These are phyloP conservation scores for Selenicereus undatus DNA, from an alignment of 148 eudicot species.

Conservation along the genomic window DNA sequence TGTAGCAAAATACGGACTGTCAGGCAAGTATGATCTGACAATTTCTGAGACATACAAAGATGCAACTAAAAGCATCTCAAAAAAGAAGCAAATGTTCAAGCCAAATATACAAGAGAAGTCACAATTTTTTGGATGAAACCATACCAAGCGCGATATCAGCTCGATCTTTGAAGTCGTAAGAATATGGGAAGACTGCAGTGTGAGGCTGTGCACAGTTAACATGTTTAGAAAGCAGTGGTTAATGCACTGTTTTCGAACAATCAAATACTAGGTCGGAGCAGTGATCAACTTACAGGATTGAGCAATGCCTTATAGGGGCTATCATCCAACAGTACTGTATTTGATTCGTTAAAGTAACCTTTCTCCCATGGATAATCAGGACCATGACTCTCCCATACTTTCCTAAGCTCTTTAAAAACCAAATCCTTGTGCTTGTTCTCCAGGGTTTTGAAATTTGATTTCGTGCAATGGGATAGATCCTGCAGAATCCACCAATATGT, in stretches of 20 bases:
- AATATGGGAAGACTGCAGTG: slow-evolving; percentile 72
- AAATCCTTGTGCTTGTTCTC: slow-evolving; percentile 78
- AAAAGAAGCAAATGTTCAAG: neutral
- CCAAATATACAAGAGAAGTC: neutral
- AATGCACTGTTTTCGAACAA: neutral
- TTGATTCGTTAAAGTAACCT: slow-evolving; percentile 66
- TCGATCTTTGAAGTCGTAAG: slow-evolving; percentile 54
- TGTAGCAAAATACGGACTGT: neutral
- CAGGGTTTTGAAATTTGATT: slow-evolving; percentile 63
- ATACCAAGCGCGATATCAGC: slow-evolving; percentile 71
- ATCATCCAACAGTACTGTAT: slow-evolving; percentile 86
- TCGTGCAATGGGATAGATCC: slow-evolving; percentile 79
- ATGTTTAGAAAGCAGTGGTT: slow-evolving; percentile 1
- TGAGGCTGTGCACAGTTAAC: slow-evolving; percentile 45
- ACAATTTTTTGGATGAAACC: slow-evolving; percentile 9
- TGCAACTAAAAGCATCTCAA: neutral
- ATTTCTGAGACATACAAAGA: neutral
- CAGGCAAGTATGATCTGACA: neutral
- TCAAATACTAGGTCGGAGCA: neutral
- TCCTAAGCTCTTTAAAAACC: slow-evolving; percentile 75
- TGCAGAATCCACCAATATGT: slow-evolving; percentile 27
- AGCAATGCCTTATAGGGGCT: slow-evolving; percentile 96
- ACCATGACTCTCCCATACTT: slow-evolving; percentile 59
- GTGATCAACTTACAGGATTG: slow-evolving; percentile 66
- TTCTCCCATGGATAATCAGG: slow-evolving; percentile 59